A percentile compares a stretch with the other conserved stretches of the same genome.
Conservation (phyloP, 1,139 yeast species). For the Spathaspora sp. region DNA sequence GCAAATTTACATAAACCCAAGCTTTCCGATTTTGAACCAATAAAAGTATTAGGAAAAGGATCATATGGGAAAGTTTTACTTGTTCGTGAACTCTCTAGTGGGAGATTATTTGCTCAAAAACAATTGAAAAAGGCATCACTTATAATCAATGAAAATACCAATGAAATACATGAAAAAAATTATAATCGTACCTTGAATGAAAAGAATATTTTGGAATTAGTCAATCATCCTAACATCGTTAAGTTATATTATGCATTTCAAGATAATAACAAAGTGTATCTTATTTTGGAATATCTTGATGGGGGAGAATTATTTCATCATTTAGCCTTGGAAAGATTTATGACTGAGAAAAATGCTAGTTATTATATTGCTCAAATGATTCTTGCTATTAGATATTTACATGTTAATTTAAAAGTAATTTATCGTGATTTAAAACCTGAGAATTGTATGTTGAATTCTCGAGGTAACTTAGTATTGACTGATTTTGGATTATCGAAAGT, state of each 20-base stretch:
- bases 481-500: constrained; percentile 92
- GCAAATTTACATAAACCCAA: constrained; percentile 26
- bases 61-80: constrained; percentile 87
- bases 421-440: constrained; percentile 94
- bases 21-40: constrained; percentile 65
- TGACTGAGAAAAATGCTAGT: constrained; percentile 75
- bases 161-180: constrained; percentile 36
- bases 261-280: constrained; percentile 75
- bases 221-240: constrained; percentile 82
- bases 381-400: constrained; percentile 78
- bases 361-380: constrained; percentile 87
- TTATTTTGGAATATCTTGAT: constrained; percentile 81
- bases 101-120: constrained; percentile 81
- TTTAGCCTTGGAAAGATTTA: constrained; percentile 48
- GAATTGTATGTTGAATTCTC: constrained; percentile 77
- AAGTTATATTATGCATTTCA: constrained; percentile 88
- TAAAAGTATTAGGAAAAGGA: constrained; percentile 86
- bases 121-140: constrained; percentile 74
- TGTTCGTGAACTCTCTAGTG: constrained; percentile 66
- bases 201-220: constrained; percentile 41
- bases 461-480: constrained; percentile 81
- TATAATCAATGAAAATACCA: constrained; percentile 36
- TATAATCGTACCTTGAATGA: constrained; percentile 43
- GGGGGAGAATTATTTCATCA: constrained; percentile 94
- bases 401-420: constrained; percentile 71